phyloP scores from a whole-genome alignment of 306 rosid genomes.

The Vigna radiata region DNA sequence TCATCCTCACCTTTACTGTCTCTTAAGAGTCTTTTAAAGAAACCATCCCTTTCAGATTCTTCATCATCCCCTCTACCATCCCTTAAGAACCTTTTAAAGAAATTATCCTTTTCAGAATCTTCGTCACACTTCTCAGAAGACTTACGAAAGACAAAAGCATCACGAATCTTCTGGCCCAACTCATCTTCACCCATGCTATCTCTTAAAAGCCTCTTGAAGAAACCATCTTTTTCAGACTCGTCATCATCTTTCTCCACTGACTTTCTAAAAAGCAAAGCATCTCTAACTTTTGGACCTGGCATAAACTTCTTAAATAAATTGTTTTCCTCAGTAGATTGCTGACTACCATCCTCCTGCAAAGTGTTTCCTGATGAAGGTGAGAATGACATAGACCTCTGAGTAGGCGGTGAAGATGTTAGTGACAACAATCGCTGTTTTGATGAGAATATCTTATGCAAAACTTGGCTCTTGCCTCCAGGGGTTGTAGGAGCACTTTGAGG shows the following conservation, averaged over 20 bases:
- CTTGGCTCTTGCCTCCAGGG: slow-evolving; percentile 77
- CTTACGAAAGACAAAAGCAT: slow-evolving; percentile 72
- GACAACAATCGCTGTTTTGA: slow-evolving; percentile 86
- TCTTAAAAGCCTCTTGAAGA: slow-evolving; percentile 87
- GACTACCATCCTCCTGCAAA: slow-evolving; percentile 67
- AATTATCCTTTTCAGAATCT: slow-evolving; percentile 79
- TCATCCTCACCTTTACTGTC: slow-evolving; percentile 84
- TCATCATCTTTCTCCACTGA: slow-evolving; percentile 80
- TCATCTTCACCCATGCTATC: slow-evolving; percentile 89
- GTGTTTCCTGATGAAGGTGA: slow-evolving; percentile 67
- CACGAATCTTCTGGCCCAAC: slow-evolving; percentile 73
- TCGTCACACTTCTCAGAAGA: slow-evolving; percentile 77
- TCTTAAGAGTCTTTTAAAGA: slow-evolving; percentile 80
- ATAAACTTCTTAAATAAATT: slow-evolving; percentile 83
- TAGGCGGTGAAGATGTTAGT: slow-evolving; percentile 67
- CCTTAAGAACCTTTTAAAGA: slow-evolving; percentile 80
- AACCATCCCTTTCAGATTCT: slow-evolving; percentile 81
- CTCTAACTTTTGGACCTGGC: slow-evolving; percentile 83
- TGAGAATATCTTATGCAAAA: slow-evolving; percentile 71
- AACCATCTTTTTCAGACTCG: slow-evolving; percentile 84
- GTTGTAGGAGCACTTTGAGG: slow-evolving; percentile 57
- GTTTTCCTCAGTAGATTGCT: slow-evolving; percentile 71
- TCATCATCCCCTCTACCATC: slow-evolving; percentile 78
- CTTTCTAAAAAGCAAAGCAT: slow-evolving; percentile 84
- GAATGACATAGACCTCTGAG: slow-evolving; percentile 66